A percentile compares a stretch with the other conserved stretches of the same genome.
These are phyloP conservation scores for Colletotrichum salicis DNA, from an alignment of 2,329 filamentous ascomycete species.

Conservation along the genomic window DNA sequence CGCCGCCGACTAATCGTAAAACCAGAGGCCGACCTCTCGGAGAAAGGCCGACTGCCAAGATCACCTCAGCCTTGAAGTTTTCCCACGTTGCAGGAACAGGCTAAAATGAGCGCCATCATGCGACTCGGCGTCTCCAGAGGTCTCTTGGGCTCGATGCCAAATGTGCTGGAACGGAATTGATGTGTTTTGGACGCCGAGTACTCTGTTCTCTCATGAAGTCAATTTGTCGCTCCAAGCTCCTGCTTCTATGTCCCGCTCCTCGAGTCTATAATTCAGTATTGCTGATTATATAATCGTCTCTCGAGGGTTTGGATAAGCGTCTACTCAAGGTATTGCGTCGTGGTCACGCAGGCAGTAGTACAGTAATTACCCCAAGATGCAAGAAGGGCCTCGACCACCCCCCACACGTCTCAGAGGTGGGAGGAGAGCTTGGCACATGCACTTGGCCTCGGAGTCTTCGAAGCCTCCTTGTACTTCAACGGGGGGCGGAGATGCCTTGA, in stretches of 20 bases:
- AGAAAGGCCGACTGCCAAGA: slow-evolving; percentile 1
- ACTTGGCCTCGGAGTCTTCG: neutral
- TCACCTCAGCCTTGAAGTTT: neutral
- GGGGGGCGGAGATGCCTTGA: neutral
- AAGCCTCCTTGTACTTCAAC: neutral
- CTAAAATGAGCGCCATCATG: neutral
- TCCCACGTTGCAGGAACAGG: neutral
- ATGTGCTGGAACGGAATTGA: neutral
- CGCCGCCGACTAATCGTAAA: neutral
- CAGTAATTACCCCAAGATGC: neutral
- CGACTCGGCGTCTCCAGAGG: neutral
- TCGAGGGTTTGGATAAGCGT: neutral
- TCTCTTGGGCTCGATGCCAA: neutral
- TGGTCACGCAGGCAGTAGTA: neutral
- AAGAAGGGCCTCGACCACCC: neutral
- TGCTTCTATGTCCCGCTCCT: neutral
- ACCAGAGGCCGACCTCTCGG: neutral
- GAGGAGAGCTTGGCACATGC: neutral
- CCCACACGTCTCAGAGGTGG: neutral
- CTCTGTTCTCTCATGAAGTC: neutral
- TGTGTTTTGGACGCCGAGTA: neutral
- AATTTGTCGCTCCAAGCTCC: neutral
- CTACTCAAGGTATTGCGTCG: neutral
- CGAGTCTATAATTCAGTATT: neutral
- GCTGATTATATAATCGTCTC: neutral